phyloP scores from a whole-genome alignment of 2,329 filamentous ascomycete species.

The Aspergillus carbonarius region DNA sequence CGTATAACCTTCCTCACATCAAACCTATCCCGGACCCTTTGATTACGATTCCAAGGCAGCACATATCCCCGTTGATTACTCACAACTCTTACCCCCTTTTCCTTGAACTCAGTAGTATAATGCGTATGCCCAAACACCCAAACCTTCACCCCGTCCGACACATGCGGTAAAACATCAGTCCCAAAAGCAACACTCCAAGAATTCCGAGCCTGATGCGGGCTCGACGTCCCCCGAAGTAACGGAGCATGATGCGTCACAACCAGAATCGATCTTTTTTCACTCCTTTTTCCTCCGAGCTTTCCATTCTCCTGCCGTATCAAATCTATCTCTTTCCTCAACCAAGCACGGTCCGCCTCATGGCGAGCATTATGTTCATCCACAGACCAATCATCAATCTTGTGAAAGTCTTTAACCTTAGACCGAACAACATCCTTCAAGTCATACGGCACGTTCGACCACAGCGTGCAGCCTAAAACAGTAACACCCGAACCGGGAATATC shows the following conservation, averaged over 20 bases:
- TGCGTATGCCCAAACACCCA: constrained; percentile 52
- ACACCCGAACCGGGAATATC: constrained; percentile 35
- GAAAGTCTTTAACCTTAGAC: constrained; percentile 54
- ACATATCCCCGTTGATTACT: constrained; percentile 49
- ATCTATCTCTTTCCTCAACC: constrained; percentile 47
- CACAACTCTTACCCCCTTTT: constrained; percentile 36
- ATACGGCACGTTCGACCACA: constrained; percentile 55
- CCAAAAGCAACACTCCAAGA: constrained; percentile 54
- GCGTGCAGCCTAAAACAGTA: constrained; percentile 58
- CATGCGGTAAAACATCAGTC: constrained; percentile 47
- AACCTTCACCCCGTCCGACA: constrained; percentile 29
- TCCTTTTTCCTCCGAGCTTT: background rate
- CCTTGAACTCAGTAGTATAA: constrained; percentile 42
- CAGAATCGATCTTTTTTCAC: constrained; percentile 34
- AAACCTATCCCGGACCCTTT: background rate
- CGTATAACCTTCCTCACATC: background rate
- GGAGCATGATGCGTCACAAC: constrained; percentile 61
- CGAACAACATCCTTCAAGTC: constrained; percentile 42
- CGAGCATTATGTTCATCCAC: constrained; percentile 50
- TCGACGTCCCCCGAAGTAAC: constrained; percentile 49
- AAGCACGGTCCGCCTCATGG: constrained; percentile 51
- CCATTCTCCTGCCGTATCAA: constrained; percentile 16
- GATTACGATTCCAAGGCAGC: constrained; percentile 23
- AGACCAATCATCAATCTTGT: constrained; percentile 54
- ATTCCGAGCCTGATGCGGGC: constrained; percentile 49